Conservation (phyloP, 1,284 basidiomycete genomes). For the Sanghuangporus sanghuang region DNA sequence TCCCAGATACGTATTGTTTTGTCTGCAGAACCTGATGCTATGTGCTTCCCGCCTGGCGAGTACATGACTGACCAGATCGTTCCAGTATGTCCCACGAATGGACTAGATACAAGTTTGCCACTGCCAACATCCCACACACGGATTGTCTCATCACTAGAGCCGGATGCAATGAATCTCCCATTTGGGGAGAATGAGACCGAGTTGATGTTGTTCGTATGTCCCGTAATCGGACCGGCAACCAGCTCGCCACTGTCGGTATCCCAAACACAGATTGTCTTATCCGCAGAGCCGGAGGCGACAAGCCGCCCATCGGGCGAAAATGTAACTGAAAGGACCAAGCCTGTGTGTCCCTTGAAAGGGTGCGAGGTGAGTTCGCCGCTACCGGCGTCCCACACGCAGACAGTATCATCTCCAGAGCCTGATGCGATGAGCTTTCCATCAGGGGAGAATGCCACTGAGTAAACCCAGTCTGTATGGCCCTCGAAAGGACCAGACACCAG, state of each 20-base stretch:
- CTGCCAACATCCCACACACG: not conserved
- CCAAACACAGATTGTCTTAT: not conserved
- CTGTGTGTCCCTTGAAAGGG: not conserved
- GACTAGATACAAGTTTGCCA: not conserved
- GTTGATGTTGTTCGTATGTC: not conserved
- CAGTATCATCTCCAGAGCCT: constrained; percentile 10
- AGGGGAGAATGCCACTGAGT: constrained; percentile 6
- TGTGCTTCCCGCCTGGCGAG: not conserved
- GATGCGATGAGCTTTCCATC: constrained; percentile 12
- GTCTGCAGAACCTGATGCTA: not conserved
- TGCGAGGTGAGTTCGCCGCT: not conserved
- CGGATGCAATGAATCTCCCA: not conserved
- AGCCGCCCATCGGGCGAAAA: not conserved
- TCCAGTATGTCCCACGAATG: not conserved
- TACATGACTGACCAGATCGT: not conserved
- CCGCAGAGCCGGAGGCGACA: not conserved
- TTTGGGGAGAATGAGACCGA: not conserved
- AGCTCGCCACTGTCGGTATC: not conserved
- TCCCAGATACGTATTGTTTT: not conserved
- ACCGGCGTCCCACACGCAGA: constrained; percentile 7
- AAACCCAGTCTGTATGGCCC: not conserved
- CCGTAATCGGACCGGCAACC: not conserved
- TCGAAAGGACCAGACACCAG: not conserved
- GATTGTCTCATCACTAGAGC: not conserved
- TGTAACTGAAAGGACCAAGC: not conserved